phyloP scores from a whole-genome alignment of 208 protist genomes.

The Wallacemonas sp. region DNA sequence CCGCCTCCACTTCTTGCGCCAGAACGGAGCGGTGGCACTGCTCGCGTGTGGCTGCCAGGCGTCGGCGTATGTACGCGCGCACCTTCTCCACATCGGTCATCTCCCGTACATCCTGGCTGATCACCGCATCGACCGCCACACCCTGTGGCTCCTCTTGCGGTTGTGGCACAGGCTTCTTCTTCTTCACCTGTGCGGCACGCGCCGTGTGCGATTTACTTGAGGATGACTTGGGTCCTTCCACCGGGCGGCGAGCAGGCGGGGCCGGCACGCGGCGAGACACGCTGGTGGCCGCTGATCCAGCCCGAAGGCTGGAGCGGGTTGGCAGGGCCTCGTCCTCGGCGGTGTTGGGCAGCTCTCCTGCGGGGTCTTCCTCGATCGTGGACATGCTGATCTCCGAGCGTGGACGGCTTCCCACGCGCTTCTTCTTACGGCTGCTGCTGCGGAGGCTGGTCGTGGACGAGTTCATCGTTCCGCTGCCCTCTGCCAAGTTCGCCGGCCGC shows the following conservation, averaged over 20 bases:
- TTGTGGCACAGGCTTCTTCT: background rate
- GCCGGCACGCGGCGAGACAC: background rate
- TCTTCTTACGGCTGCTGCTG: slow-evolving; percentile 12
- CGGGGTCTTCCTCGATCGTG: slow-evolving; percentile 16
- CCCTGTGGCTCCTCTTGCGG: background rate
- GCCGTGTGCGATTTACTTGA: background rate
- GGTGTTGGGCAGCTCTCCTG: slow-evolving; percentile 15
- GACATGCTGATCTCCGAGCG: slow-evolving; percentile 25
- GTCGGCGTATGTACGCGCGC: slow-evolving; percentile 3
- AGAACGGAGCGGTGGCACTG: slow-evolving; percentile 21
- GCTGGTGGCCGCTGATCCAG: background rate
- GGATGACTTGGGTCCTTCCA: background rate
- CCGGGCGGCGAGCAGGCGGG: background rate
- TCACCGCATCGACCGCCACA: background rate
- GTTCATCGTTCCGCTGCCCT: no score
- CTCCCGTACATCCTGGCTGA: slow-evolving; percentile 8
- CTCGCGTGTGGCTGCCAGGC: background rate
- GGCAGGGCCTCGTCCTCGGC: slow-evolving; percentile 11
- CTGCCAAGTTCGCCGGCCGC: background rate
- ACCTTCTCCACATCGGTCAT: slow-evolving; percentile 10
- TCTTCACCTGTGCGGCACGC: background rate
- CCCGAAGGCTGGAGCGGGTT: background rate
- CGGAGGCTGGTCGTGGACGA: slow-evolving; percentile 10
- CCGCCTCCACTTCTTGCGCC: slow-evolving; percentile 39
- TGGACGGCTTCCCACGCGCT: slow-evolving; percentile 7